A percentile compares a stretch with the other conserved stretches of the same genome.
Evolutionary conservation across 352 stramenopile species (phyloP).

Genomic region (Pythium folliculosum): DNA sequence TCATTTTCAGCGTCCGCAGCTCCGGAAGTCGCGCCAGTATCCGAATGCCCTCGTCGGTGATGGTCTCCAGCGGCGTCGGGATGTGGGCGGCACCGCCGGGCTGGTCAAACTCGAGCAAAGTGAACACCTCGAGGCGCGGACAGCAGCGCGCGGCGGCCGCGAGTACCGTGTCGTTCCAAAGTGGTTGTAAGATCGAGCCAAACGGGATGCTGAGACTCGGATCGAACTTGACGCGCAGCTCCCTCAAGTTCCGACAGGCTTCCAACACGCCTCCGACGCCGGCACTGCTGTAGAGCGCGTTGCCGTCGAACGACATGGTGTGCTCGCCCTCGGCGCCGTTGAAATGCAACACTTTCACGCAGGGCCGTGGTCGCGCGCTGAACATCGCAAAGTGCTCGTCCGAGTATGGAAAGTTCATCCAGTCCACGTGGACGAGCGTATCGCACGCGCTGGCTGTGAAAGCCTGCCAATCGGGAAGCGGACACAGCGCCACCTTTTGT

Average conservation of each 20-base stretch:
- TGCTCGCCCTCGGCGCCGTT: slow-evolving; percentile 17
- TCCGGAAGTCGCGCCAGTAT: slow-evolving; percentile 11
- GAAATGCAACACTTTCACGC: slow-evolving; percentile 8
- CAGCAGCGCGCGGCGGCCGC: neutral
- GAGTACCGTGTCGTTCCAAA: slow-evolving; percentile 23
- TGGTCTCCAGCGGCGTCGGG: slow-evolving; percentile 22
- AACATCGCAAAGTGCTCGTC: slow-evolving; percentile 21
- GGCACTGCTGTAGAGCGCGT: slow-evolving; percentile 7
- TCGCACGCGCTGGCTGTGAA: slow-evolving; percentile 4
- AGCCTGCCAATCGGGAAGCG: slow-evolving; percentile 3
- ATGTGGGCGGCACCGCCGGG: slow-evolving; percentile 8
- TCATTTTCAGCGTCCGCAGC: slow-evolving; percentile 16
- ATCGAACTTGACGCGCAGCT: slow-evolving; percentile 21
- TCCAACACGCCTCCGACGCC: slow-evolving; percentile 4
- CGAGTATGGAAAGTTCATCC: slow-evolving; percentile 19
- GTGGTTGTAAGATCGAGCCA: slow-evolving; percentile 6
- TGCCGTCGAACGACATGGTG: neutral
- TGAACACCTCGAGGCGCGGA: slow-evolving; percentile 6
- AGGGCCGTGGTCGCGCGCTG: neutral
- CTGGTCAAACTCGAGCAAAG: slow-evolving; percentile 13
- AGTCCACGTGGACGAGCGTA: slow-evolving; percentile 8
- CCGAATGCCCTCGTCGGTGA: slow-evolving; percentile 19
- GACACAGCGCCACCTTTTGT: slow-evolving; percentile 1
- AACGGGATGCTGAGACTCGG: slow-evolving; percentile 14
- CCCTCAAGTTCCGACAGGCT: slow-evolving; percentile 12